phyloP scores from a whole-genome alignment of 2,329 filamentous ascomycete species.

The Didymella exigua region DNA sequence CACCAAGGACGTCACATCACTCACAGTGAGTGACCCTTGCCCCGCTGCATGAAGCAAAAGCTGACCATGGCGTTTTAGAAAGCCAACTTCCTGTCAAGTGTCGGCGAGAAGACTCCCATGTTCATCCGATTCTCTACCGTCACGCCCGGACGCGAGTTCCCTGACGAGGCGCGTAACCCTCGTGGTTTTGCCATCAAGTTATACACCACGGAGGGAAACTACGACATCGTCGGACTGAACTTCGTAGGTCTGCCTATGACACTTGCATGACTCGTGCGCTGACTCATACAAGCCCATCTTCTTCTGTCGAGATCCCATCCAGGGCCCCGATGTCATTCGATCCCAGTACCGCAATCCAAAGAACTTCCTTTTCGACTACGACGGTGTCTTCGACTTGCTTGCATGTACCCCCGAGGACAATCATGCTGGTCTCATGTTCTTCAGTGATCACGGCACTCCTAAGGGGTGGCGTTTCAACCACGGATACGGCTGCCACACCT shows the following conservation, averaged over 20 bases:
- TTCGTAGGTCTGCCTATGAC: constrained; percentile 36
- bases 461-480: constrained; percentile 51
- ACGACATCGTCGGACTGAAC: constrained; percentile 57
- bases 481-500: constrained; percentile 55
- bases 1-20: constrained; percentile 47
- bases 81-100: constrained; percentile 50
- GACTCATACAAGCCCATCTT: constrained; percentile 50
- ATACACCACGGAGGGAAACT: constrained; percentile 57
- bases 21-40: constrained; percentile 30
- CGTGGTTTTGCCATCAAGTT: constrained; percentile 59
- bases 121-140: constrained; percentile 56
- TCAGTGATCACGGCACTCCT: constrained; percentile 58
- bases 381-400: constrained; percentile 57
- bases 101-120: constrained; percentile 52
- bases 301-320: constrained; percentile 57
- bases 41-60: not conserved
- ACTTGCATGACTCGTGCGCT: not conserved
- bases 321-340: constrained; percentile 56
- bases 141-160: constrained; percentile 51
- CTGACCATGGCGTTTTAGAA: constrained; percentile 27
- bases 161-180: constrained; percentile 55
- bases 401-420: constrained; percentile 56
- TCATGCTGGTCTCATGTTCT: constrained; percentile 58
- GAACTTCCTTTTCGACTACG: constrained; percentile 58
- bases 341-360: constrained; percentile 55